phyloP scores from a whole-genome alignment of 257 asterid species.

The Forsythia suspensa region DNA sequence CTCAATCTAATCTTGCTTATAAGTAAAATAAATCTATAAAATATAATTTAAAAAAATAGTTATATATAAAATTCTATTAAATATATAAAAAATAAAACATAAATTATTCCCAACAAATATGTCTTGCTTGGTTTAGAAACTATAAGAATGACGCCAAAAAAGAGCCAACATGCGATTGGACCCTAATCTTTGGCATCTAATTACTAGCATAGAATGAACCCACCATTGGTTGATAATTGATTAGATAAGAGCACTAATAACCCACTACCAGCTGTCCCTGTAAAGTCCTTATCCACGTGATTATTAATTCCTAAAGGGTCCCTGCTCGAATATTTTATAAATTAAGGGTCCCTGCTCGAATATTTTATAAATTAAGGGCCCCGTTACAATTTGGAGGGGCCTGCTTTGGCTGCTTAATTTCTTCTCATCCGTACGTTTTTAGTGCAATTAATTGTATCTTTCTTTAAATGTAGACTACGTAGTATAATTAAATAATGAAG shows the following conservation, averaged over 20 bases:
- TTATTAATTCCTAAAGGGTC: not conserved
- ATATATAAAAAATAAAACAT: no score
- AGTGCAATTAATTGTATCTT: not conserved
- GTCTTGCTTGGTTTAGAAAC: no score
- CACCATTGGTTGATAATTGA: constrained; percentile 8
- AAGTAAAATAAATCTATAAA: no score
- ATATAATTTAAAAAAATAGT: no score
- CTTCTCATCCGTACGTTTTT: constrained; percentile 51
- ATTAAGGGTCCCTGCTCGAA: not conserved
- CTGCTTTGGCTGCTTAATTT: constrained; percentile 34
- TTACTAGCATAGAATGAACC: not conserved
- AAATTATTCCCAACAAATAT: no score
- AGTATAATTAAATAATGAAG: not conserved
- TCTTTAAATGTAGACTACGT: no score
- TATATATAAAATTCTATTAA: no score
- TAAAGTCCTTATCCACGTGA: not conserved
- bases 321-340: not conserved
- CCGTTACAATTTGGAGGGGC: not conserved
- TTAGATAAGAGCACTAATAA: constrained; percentile 28
- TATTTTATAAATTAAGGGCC: no score
- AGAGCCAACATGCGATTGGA: constrained; percentile 13
- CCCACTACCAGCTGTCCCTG: constrained; percentile 35
- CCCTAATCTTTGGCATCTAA: constrained; percentile 14
- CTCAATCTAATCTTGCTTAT: no score
- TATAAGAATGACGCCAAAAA: no score